phyloP scores from a whole-genome alignment of 2,329 filamentous ascomycete genomes.

The Sordariomycetes sp. region DNA sequence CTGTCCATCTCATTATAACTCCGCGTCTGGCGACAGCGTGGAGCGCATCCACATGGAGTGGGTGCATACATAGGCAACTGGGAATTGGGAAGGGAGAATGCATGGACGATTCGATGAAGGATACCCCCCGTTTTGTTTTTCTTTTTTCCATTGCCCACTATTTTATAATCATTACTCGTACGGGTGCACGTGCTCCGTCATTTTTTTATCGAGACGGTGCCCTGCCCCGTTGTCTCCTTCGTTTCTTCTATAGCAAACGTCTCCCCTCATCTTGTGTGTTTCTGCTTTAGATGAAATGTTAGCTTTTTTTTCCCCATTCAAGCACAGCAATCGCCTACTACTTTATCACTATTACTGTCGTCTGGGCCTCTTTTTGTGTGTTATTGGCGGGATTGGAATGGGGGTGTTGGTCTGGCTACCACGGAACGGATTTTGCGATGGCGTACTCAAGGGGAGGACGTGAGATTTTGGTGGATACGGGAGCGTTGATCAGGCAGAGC shows the following conservation, averaged over 20 bases:
- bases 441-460: neutral
- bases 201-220: neutral
- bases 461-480: neutral
- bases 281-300: neutral
- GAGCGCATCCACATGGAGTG: slow-evolving; percentile 7
- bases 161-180: neutral
- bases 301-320: neutral
- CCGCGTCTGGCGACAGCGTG: slow-evolving; percentile 24
- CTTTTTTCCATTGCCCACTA: slow-evolving; percentile 5
- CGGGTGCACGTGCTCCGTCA: neutral
- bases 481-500: neutral
- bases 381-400: neutral
- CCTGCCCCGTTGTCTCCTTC: neutral
- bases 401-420: slow-evolving; percentile 9
- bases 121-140: slow-evolving; percentile 21
- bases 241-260: neutral
- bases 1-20: slow-evolving; percentile 19
- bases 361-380: neutral
- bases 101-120: slow-evolving; percentile 29
- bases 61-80: slow-evolving; percentile 14
- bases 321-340: neutral
- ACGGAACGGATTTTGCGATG: slow-evolving; percentile 8
- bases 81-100: slow-evolving; percentile 21
- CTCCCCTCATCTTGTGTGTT: neutral
- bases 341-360: neutral